Base-by-base conservation (phyloP, 108 stramenopile species). In the Skeletonema menzelii region DNA sequence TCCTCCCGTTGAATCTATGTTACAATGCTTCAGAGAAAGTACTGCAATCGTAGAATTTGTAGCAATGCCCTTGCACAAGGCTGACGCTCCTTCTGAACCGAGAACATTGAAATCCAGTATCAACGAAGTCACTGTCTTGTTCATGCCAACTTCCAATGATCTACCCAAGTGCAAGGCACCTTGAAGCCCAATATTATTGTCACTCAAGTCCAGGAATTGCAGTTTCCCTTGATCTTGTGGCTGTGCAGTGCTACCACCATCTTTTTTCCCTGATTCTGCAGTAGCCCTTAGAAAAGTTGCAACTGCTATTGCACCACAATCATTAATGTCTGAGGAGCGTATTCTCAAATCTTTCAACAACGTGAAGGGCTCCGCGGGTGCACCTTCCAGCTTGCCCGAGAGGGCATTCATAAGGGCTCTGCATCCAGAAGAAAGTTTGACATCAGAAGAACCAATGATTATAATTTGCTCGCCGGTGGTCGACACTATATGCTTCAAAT, bases 91-190 rank as follows among this genome's bases (percentile, higher is more conserved):
- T 13, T 79, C 85, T 1, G 77, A 70, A 13, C 72, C 65, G 2
- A 88, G 42, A 20, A 61, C 58, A 61, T 88, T 88, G 81, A 85
- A 85, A 72, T 88, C 87, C 20, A 88, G 37, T 4, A 77, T 65
- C 22, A 88, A 63, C 2, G 87, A 74, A 0, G 79, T 32, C 19
- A 88, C 38, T 1, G 77, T 65, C 30, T 46, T 73, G 73, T 88
- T 88, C 73, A 72, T 79, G 27, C 73, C 77, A 24, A 71, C 75
- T 14, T 59, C 63, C 10, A 88, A 66, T 1, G 84, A 72, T 7
- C 78, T 67, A 11, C 87, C 87, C 4, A 88, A 38, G 2, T 80
- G 77, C 30, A 66, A 63, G 12, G 79, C 84, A 32, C 87, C 87
- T 30, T 67, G 46, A 2, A 35, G 27, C 0, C 80, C 67, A 8